These are phyloP conservation scores for Plasmodium sp. DNA, from an alignment of 169 alveolate genomes.

Conservation along the genomic window DNA sequence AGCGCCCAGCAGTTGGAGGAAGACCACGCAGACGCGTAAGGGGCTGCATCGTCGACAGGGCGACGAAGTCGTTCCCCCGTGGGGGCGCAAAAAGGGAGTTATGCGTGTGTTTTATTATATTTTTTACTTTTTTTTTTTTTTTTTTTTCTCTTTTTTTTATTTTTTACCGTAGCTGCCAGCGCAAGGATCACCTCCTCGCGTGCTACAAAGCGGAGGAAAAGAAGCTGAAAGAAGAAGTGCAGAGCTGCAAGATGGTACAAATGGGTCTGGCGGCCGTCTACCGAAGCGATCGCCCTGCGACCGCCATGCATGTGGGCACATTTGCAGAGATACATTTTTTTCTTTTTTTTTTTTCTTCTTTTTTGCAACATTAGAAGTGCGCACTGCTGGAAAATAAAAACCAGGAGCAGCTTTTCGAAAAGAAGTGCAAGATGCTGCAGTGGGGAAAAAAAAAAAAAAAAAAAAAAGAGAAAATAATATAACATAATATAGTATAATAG, in stretches of 20 bases:
- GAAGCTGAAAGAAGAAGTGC: conserved; percentile 39
- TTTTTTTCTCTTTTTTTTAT: not conserved
- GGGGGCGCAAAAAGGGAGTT: not conserved
- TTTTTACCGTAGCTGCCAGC: not conserved
- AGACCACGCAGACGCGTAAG: conserved; percentile 30
- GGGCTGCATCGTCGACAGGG: not conserved
- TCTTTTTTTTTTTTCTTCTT: not conserved
- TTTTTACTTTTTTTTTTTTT: not conserved
- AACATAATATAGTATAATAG: no score
- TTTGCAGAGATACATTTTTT: not conserved
- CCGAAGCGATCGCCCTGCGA: not conserved
- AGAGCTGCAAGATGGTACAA: conserved; percentile 20
- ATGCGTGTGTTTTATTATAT: not conserved
- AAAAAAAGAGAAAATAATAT: not conserved
- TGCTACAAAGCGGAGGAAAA: conserved; percentile 50
- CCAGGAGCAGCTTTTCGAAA: conserved; percentile 13
- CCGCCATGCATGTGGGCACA: not conserved
- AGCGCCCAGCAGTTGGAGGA: not conserved
- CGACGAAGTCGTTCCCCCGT: not conserved
- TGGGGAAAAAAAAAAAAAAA: not conserved
- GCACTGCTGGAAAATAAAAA: conserved; percentile 43
- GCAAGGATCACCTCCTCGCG: conserved; percentile 14
- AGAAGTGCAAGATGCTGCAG: conserved; percentile 46
- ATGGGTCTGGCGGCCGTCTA: not conserved
- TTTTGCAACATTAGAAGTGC: conserved; percentile 34